A percentile compares a stretch with the other conserved stretches of the same genome.
Evolutionary conservation across 2,329 filamentous ascomycete genomes (phyloP).

Genomic region (Aspergillus sp.): DNA sequence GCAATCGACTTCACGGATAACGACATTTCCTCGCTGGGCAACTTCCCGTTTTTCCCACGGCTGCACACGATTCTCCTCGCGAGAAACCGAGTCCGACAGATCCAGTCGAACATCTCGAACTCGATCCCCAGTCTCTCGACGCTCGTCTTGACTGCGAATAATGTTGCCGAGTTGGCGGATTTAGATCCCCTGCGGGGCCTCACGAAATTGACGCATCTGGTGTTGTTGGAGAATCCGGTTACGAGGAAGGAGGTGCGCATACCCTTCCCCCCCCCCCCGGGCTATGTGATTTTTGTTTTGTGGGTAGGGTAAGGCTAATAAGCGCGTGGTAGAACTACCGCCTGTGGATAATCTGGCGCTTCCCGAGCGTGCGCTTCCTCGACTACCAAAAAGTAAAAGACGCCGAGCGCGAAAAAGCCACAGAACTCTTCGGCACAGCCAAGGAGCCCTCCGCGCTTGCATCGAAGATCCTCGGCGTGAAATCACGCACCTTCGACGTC

Average conservation of each 20-base stretch:
- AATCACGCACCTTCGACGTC: constrained; percentile 72
- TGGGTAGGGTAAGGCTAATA: not conserved
- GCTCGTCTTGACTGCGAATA: constrained; percentile 80
- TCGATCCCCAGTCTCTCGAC: constrained; percentile 80
- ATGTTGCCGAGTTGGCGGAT: constrained; percentile 79
- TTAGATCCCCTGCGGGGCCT: constrained; percentile 75
- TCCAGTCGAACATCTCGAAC: constrained; percentile 72
- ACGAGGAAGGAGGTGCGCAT: constrained; percentile 82
- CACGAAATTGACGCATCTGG: constrained; percentile 71
- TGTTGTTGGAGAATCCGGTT: constrained; percentile 83
- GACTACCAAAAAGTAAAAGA: constrained; percentile 92
- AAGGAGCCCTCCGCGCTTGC: constrained; percentile 79
- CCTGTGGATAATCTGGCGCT: constrained; percentile 85
- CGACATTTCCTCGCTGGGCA: constrained; percentile 83
- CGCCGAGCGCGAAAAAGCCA: constrained; percentile 72
- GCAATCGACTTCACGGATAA: constrained; percentile 98
- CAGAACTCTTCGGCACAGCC: constrained; percentile 76
- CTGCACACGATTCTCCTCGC: constrained; percentile 85
- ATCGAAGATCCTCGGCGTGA: constrained; percentile 78
- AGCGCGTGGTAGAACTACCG: constrained; percentile 72
- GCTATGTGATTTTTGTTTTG: not conserved
- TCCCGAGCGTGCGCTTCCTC: constrained; percentile 81
- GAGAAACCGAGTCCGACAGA: constrained; percentile 79
- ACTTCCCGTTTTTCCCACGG: constrained; percentile 89
- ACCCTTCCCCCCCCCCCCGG: no score